A percentile compares a stretch with the other conserved stretches of the same genome.
Conservation (phyloP, 202 grass and related monocot genomes). For the Schoenoplectus tabernaemontani region DNA sequence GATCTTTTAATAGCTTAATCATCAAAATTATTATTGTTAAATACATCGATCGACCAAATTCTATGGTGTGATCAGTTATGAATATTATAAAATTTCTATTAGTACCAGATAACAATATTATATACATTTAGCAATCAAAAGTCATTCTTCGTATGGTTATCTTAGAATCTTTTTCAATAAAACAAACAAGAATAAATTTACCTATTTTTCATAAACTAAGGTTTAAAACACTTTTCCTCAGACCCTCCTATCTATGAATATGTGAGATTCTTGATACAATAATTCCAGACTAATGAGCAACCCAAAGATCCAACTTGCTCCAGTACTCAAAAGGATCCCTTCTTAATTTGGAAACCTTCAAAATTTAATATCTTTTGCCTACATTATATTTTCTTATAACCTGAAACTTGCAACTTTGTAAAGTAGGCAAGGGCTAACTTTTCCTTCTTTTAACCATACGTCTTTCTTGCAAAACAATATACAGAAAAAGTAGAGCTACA, state of each 20-base stretch:
- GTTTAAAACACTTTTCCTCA: too few species aligned
- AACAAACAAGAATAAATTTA: background rate
- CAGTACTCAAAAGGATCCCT: background rate
- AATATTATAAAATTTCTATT: background rate
- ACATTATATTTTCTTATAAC: background rate
- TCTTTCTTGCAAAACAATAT: background rate
- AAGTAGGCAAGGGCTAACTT: constrained; percentile 6
- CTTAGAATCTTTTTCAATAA: background rate
- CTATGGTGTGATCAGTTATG: background rate
- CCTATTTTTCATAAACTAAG: too few species aligned
- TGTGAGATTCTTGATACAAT: background rate
- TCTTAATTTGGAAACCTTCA: background rate
- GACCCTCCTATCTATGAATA: too few species aligned
- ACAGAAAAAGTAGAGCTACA: constrained; percentile 10
- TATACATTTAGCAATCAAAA: background rate
- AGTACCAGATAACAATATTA: background rate
- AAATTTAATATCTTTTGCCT: constrained; percentile 1
- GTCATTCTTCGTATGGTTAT: background rate
- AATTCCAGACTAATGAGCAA: background rate
- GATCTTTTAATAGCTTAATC: background rate
- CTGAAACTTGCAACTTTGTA: background rate
- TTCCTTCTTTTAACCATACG: background rate
- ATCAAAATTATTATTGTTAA: background rate
- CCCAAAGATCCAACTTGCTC: background rate
- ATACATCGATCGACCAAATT: background rate